Percentiles rank a stretch among this genome's conserved stretches.
phyloP scores from a whole-genome alignment of 129 eudicot species.

The Saposhnikovia divaricata region DNA sequence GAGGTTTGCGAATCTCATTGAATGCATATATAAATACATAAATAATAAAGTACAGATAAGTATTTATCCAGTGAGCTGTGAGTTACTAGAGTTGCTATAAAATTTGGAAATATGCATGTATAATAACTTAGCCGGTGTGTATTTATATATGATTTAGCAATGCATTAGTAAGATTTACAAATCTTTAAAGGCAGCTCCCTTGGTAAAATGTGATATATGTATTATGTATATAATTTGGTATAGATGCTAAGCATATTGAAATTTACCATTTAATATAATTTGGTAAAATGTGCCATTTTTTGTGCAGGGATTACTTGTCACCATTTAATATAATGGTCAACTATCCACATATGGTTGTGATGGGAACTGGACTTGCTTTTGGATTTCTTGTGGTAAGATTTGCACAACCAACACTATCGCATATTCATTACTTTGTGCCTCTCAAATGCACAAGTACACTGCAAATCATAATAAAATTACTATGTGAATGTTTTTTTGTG shows the following conservation, averaged over 20 bases:
- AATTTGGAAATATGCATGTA: neutral
- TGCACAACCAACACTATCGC: neutral
- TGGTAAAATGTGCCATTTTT: neutral
- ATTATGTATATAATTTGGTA: neutral
- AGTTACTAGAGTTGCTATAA: neutral
- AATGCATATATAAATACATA: neutral
- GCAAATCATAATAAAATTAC: neutral
- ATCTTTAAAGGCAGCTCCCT: neutral
- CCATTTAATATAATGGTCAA: conserved; percentile 53
- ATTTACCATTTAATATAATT: too few species aligned
- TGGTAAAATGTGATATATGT: neutral
- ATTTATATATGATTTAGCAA: neutral
- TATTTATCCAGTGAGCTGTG: neutral
- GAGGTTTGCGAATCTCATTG: neutral
- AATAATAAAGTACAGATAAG: neutral
- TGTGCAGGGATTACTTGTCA: conserved; percentile 78
- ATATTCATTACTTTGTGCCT: neutral
- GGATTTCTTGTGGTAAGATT: conserved; percentile 90
- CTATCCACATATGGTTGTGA: conserved; percentile 73
- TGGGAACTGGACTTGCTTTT: conserved; percentile 92
- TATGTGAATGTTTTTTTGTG: neutral
- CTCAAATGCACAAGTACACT: neutral
- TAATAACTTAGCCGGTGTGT: neutral
- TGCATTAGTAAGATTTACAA: conserved; percentile 5
- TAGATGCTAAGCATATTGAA: neutral